Base-by-base conservation (phyloP, 1,284 basidiomycete species). In the Moniliophthora roreri region DNA sequence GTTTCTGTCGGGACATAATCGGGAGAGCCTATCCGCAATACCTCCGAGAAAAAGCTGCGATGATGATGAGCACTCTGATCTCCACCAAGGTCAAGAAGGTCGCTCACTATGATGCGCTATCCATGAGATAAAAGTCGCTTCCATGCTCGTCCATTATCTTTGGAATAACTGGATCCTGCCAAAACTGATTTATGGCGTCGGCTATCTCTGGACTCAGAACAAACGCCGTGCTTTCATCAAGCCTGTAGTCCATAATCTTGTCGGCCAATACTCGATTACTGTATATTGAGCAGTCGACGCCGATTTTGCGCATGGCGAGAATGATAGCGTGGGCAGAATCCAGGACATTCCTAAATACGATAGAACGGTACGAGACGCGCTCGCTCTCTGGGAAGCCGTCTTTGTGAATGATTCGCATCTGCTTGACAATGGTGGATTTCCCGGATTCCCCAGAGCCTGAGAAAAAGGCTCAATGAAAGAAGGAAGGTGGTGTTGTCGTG, bases 341-440 rank as follows among this genome's bases (percentile, higher is more conserved):
- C 56, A 91, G 71, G 5, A 89, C 78, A 64, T 84, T 83, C 76
- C 86, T 61, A 78, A 91, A 85, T 56, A 95, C 85, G 13, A 85
- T 85, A 3, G 82, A 76, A 45, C 87, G 78, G 70, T 82, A 93
- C 1, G 81, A 73, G 57, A 85, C 69, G 37, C 90, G 77, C 69
- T 95, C 92, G 5, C 87, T 81, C 26, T 70, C 68, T 0, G 79
- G 82, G 70, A 91, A 94, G 3, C 92, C 92, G 62, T 87, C 84
- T 68, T 93, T 90, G 68, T 94, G 89, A 53, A 94, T 91, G 59
- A 95, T 93, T 77, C 93, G 93, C 92, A 94, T 94, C 70, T 94
- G 92, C 72, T 93, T 94, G 45, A 93, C 89, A 59, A 94, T 89
- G 0, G 92, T 94, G 2, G 83, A 85, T 73, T 93, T 93, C 40